phyloP scores from a whole-genome alignment of 768 basidiomycete species.

The Suillus ampliporus region DNA sequence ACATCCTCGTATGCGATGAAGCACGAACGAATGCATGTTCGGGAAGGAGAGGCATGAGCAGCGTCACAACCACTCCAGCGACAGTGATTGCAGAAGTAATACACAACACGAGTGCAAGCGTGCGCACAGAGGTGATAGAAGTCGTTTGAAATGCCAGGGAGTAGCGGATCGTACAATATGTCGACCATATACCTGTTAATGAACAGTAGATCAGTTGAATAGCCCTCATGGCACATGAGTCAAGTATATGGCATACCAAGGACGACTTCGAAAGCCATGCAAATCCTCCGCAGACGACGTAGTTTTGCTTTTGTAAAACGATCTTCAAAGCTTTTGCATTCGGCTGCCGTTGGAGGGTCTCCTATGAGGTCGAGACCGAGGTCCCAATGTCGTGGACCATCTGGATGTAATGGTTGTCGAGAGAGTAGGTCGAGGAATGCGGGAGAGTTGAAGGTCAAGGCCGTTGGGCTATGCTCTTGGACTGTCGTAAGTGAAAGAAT shows the following conservation, averaged over 20 bases:
- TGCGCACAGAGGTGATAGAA: constrained; percentile 47
- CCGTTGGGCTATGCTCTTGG: constrained; percentile 21
- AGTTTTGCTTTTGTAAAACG: constrained; percentile 35
- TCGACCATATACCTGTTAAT: constrained; percentile 57
- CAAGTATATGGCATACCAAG: constrained; percentile 39
- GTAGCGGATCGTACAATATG: constrained; percentile 69
- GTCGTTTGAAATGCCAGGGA: constrained; percentile 60
- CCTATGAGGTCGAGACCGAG: constrained; percentile 35
- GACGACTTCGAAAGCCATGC: constrained; percentile 35
- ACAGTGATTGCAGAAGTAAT: constrained; percentile 28
- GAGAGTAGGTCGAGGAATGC: constrained; percentile 45
- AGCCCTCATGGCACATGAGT: neutral
- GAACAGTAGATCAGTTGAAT: neutral
- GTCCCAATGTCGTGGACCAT: constrained; percentile 39
- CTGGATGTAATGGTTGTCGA: constrained; percentile 50
- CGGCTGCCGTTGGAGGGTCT: constrained; percentile 36
- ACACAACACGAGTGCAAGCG: constrained; percentile 37
- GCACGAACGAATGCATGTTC: constrained; percentile 22
- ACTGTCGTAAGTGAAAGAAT: constrained; percentile 8
- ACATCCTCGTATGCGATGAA: constrained; percentile 19
- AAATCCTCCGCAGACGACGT: constrained; percentile 38
- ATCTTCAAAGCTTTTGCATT: constrained; percentile 38
- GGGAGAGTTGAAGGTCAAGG: constrained; percentile 24
- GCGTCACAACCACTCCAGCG: constrained; percentile 39
- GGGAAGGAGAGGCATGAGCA: constrained; percentile 45